Evolutionary conservation across 2,329 filamentous ascomycete genomes (phyloP).

Genomic region (Aspergillus bombycis): DNA sequence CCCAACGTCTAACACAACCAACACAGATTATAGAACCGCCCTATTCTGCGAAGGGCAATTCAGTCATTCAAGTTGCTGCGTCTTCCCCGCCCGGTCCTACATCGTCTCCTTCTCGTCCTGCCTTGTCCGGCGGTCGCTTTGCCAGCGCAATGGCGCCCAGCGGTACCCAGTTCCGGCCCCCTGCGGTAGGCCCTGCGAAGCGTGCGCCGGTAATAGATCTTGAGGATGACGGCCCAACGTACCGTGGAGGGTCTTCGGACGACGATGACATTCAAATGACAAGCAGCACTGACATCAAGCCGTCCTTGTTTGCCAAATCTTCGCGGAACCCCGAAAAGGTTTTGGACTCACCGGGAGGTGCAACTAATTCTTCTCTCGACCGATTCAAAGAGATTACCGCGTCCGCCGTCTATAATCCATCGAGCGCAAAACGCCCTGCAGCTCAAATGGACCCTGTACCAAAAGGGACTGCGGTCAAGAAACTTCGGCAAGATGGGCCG

Average conservation of each 20-base stretch:
- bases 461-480: slow-evolving; percentile 43
- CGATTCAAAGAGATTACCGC: slow-evolving; percentile 50
- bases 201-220: slow-evolving; percentile 49
- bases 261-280: slow-evolving; percentile 58
- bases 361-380: slow-evolving; percentile 30
- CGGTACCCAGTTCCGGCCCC: slow-evolving; percentile 70
- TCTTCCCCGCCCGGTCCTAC: slow-evolving; percentile 74
- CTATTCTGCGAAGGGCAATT: slow-evolving; percentile 36
- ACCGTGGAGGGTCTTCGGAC: slow-evolving; percentile 63
- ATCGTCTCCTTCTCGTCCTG: slow-evolving; percentile 42
- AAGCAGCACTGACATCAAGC: slow-evolving; percentile 61
- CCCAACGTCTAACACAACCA: slow-evolving; percentile 61
- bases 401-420: slow-evolving; percentile 47
- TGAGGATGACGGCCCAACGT: slow-evolving; percentile 60
- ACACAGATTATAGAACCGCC: slow-evolving; percentile 60
- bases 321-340: slow-evolving; percentile 44
- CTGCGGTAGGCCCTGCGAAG: slow-evolving; percentile 45
- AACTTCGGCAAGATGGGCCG: slow-evolving; percentile 44
- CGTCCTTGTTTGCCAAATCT: slow-evolving; percentile 58
- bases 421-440: slow-evolving; percentile 42
- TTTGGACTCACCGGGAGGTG: slow-evolving; percentile 43
- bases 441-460: slow-evolving; percentile 49
- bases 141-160: slow-evolving; percentile 72
- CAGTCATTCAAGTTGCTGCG: slow-evolving; percentile 78
- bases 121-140: slow-evolving; percentile 48